Conservation (phyloP, 2,329 filamentous ascomycete species). For the Sordariomycetes sp. region DNA sequence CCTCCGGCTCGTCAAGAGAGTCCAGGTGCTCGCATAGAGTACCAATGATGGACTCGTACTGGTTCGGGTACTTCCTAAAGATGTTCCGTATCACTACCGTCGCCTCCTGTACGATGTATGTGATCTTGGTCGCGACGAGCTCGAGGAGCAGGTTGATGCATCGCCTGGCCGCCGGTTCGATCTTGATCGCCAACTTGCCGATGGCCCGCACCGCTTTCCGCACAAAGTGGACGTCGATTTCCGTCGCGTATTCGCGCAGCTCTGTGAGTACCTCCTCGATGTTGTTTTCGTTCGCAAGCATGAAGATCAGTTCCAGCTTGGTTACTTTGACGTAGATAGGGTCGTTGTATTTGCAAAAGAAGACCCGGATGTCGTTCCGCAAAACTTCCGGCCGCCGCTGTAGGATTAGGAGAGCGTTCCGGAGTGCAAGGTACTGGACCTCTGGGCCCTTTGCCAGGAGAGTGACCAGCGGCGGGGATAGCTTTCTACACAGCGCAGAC, state of each 20-base stretch:
- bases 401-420: conserved; percentile 88
- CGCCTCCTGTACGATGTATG: conserved; percentile 97
- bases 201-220: conserved; percentile 96
- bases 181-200: conserved; percentile 97
- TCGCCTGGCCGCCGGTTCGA: conserved; percentile 79
- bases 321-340: conserved; percentile 99
- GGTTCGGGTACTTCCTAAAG: conserved; percentile 97
- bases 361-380: conserved; percentile 92
- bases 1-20: conserved; percentile 92
- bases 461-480: conserved; percentile 90
- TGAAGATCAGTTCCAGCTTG: conserved; percentile 96
- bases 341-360: conserved; percentile 99
- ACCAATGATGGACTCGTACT: conserved; percentile 95
- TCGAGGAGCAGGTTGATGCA: conserved; percentile 92
- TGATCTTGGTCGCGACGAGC: conserved; percentile 93
- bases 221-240: conserved; percentile 98
- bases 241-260: conserved; percentile 89
- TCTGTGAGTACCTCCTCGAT: conserved; percentile 93
- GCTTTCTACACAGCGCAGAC: conserved; percentile 74
- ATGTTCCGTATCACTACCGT: conserved; percentile 99
- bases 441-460: conserved; percentile 92
- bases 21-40: conserved; percentile 94
- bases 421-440: conserved; percentile 91
- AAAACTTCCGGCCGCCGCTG: conserved; percentile 88
- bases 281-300: conserved; percentile 91